These are phyloP conservation scores for Dryas drummondii DNA, from an alignment of 306 rosid species.

Conservation along the genomic window DNA sequence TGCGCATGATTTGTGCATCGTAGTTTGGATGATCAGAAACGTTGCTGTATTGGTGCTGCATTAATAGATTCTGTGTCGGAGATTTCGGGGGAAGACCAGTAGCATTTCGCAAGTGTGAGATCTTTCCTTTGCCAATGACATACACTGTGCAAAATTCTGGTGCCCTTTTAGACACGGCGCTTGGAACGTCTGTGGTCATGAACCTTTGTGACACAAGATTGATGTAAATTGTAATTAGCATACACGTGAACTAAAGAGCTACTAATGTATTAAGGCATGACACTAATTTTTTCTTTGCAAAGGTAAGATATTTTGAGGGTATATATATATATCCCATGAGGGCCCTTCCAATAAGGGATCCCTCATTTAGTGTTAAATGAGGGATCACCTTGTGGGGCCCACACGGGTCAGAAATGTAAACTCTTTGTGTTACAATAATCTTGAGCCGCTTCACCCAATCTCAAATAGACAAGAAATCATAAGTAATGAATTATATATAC, in stretches of 20 bases:
- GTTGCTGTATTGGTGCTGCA: constrained; percentile 19
- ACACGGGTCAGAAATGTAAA: too few species aligned
- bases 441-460: too few species aligned
- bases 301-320: too few species aligned
- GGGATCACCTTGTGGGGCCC: too few species aligned
- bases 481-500: constrained; percentile 25
- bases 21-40: constrained; percentile 13
- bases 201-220: constrained; percentile 45
- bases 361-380: too few species aligned
- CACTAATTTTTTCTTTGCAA: too few species aligned
- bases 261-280: too few species aligned
- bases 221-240: neutral
- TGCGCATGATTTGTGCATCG: constrained; percentile 20
- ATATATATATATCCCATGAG: too few species aligned
- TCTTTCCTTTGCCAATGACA: constrained; percentile 69
- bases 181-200: constrained; percentile 63
- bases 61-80: neutral
- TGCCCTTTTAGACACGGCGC: constrained; percentile 55
- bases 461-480: neutral
- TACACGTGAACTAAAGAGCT: too few species aligned
- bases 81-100: constrained; percentile 27
- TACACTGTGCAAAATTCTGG: constrained; percentile 82
- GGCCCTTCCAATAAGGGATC: too few species aligned
- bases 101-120: constrained; percentile 52
- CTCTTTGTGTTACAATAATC: too few species aligned